Percentiles rank a stretch among this genome's conserved stretches.
phyloP scores from a whole-genome alignment of 257 asterid genomes.

The Orobanche coerulescens region DNA sequence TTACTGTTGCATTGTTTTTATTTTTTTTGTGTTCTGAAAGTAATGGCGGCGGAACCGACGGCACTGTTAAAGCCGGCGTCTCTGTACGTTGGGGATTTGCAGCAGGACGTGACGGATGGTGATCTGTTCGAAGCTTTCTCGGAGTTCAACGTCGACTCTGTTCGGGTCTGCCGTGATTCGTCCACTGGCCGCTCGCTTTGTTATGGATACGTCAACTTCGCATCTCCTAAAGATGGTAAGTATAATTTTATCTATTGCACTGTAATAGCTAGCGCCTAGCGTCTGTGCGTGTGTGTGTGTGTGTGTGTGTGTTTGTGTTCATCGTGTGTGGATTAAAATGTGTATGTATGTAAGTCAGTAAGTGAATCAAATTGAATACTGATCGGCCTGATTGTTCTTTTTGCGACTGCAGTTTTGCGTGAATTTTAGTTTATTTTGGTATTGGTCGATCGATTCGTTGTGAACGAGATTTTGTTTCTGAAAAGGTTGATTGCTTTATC shows the following conservation, averaged over 20 bases:
- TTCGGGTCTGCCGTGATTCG: conserved; percentile 49
- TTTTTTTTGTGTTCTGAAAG: background rate
- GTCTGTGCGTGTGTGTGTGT: background rate
- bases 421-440: conserved; percentile 5
- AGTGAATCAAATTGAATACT: conserved; percentile 17
- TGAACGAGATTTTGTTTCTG: background rate
- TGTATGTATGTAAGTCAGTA: no score
- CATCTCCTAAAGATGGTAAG: conserved; percentile 42
- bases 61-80: conserved; percentile 31
- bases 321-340: background rate
- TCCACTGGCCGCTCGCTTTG: conserved; percentile 43
- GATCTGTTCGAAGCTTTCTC: conserved; percentile 33
- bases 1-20: background rate
- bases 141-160: conserved; percentile 39
- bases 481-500: background rate
- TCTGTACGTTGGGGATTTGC: conserved; percentile 54
- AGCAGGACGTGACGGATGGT: conserved; percentile 35
- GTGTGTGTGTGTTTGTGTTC: conserved; percentile 8
- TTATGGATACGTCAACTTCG: conserved; percentile 49
- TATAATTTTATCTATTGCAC: background rate
- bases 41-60: conserved; percentile 26
- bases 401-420: background rate
- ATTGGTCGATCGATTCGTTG: background rate
- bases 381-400: conserved; percentile 8
- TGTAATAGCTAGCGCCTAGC: background rate